Evolutionary conservation across 257 asterid species (phyloP), one percentile per base, ranked within the genome.

Genomic region (Mentha longifolia): DNA sequence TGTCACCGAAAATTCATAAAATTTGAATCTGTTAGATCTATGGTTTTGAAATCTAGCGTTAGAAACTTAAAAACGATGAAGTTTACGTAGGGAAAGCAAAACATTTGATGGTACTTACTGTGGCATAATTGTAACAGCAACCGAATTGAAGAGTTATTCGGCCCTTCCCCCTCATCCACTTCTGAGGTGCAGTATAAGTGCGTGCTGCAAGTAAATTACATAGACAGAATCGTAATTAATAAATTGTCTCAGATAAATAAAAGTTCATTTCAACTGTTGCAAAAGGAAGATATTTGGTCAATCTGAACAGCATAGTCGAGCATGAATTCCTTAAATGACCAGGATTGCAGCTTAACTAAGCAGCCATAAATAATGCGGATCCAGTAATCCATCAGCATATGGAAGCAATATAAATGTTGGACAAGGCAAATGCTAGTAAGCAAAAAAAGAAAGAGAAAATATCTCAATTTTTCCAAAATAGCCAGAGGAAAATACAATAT

Each of bases 151-250:
- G 85, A 1, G 97, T 92, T 52, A 85, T 72, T 8, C 96, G 91
- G 3, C 98, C 98, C 70, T 90, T 92, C 37, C 98, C 96, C 78
- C 90, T 80, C 97, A 90, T 92, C 98, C 98, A 90, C 75, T 88
- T 92, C 42, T 70, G 79, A 43, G 98, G 98, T 68, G 89, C 95
- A 14, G 96, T 68, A 55, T 82, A 92, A 41, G 98, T 92, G 51
- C 95, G 87, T 3, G 72, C 98, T 92, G 76, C 69, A 77, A 70
- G 49, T 33, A 65, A 61, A 73, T 55, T 65, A 20, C 46, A 58
- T 63, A 39, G 63, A 59, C 50, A 42, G 17, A 54, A 69, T 42
- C 51, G 61, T 45, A 61, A 39, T 61, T n/a, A 66, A 16, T 6
- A 35, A 30, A 72, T 7, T 9, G 30, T 6, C 62, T 51, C 35